These are phyloP conservation scores for Tardiomyces depauwii DNA, from an alignment of 1,139 yeast genomes.

Conservation along the genomic window DNA sequence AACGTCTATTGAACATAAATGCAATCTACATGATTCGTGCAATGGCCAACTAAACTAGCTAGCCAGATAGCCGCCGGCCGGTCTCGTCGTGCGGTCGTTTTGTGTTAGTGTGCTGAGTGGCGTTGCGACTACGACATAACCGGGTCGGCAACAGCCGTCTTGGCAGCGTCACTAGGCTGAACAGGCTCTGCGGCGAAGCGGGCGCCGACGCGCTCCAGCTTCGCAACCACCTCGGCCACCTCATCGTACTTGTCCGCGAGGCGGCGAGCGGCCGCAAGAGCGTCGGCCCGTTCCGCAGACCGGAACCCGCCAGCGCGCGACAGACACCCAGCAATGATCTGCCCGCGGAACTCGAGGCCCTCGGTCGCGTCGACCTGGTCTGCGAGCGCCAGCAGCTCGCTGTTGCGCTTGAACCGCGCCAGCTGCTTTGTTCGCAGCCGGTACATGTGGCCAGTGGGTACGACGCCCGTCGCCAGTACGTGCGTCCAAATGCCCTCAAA, in stretches of 20 bases:
- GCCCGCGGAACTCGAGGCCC: background rate
- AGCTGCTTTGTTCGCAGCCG: background rate
- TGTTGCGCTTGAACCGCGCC: background rate
- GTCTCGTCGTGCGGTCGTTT: no score
- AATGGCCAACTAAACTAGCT: no score
- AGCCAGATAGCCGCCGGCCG: no score
- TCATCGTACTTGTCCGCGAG: background rate
- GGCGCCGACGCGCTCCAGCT: no score
- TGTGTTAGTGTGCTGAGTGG: no score
- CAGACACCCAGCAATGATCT: background rate
- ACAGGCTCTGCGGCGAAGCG: no score
- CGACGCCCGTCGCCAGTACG: background rate
- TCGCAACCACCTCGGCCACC: no score
- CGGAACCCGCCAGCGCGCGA: background rate
- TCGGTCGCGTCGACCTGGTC: background rate
- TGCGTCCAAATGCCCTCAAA: constrained; percentile 17
- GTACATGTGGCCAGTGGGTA: background rate
- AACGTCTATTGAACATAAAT: constrained; percentile 13
- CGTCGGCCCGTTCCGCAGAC: background rate
- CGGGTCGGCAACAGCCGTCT: no score
- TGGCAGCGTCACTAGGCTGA: no score
- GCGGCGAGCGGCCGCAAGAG: constrained; percentile 1
- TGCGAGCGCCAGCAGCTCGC: background rate
- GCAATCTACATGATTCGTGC: constrained; percentile 8
- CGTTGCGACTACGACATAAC: no score